phyloP scores from a whole-genome alignment of 2,329 filamentous ascomycete species.

The Neobulgaria alba region DNA sequence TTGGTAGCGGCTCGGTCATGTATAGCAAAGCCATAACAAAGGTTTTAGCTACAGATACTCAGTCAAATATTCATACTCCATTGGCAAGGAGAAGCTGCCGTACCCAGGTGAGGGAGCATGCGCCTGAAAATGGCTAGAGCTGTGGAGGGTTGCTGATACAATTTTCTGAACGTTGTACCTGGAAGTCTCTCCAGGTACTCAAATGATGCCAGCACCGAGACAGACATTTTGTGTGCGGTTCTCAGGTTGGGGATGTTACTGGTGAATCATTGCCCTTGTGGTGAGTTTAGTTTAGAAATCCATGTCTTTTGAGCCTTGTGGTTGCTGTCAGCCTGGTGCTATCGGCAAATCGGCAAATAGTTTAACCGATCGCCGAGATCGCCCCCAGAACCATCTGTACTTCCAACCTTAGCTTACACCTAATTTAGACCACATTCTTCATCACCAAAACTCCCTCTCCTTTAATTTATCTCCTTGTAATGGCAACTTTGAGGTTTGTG shows the following conservation, averaged over 20 bases:
- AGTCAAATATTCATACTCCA: slow-evolving; percentile 14
- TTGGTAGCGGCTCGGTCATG: slow-evolving; percentile 69
- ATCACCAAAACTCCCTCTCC: too few species aligned
- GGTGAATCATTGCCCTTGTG: too few species aligned
- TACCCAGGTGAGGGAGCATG: slow-evolving; percentile 89
- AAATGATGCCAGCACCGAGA: slow-evolving; percentile 53
- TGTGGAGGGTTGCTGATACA: slow-evolving; percentile 94
- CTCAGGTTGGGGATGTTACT: slow-evolving; percentile 11
- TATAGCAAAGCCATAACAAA: slow-evolving; percentile 95
- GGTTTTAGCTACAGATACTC: slow-evolving; percentile 60
- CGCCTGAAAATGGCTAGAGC: slow-evolving; percentile 92
- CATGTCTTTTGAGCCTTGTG: too few species aligned
- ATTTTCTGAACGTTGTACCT: slow-evolving; percentile 78
- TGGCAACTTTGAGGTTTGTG: slow-evolving; percentile 54
- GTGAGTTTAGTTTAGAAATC: too few species aligned
- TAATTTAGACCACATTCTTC: too few species aligned
- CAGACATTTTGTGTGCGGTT: slow-evolving; percentile 25
- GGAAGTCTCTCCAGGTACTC: slow-evolving; percentile 91
- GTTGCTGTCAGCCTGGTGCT: slow-evolving; percentile 13
- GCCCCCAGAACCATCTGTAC: too few species aligned
- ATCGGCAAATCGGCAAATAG: background rate
- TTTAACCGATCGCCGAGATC: too few species aligned
- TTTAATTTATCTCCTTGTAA: slow-evolving; percentile 23
- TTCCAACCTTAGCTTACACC: too few species aligned
- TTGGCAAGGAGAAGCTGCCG: slow-evolving; percentile 19